Percentiles rank a stretch among this genome's conserved stretches.
Conservation (phyloP, 106 monocot species). For the Xerophyta viscosa region DNA sequence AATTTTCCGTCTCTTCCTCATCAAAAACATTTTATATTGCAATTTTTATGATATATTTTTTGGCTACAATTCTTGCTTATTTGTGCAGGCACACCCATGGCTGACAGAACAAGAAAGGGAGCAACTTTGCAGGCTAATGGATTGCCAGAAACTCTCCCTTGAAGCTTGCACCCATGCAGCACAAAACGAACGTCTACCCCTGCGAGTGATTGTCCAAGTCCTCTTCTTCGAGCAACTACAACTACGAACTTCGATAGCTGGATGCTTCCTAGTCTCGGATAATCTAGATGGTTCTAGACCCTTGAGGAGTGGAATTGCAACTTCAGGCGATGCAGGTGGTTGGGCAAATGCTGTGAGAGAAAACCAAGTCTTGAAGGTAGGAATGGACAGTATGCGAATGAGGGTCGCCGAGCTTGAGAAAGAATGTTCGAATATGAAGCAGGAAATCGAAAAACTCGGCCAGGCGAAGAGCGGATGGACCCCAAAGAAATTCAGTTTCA, state of each 20-base stretch:
- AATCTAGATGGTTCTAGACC: constrained; percentile 12
- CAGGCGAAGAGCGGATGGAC: constrained; percentile 14
- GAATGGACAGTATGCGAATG: constrained; percentile 38
- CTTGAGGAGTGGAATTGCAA: background rate
- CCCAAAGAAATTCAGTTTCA: constrained; percentile 31
- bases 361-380: constrained; percentile 40
- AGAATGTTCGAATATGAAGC: constrained; percentile 40
- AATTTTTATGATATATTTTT: no score
- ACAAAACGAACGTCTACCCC: constrained; percentile 25
- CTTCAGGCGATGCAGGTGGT: constrained; percentile 13
- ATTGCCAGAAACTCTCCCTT: constrained; percentile 11
- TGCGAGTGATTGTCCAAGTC: constrained; percentile 20
- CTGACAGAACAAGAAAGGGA: constrained; percentile 7
- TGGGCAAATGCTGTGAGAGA: constrained; percentile 34
- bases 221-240: constrained; percentile 22
- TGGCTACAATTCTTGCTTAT: no score
- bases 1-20: no score
- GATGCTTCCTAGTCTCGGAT: constrained; percentile 10
- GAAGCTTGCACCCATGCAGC: constrained; percentile 13
- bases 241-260: constrained; percentile 7
- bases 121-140: constrained; percentile 9
- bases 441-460: constrained; percentile 34
- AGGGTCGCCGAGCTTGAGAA: constrained; percentile 37
- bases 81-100: constrained; percentile 9
- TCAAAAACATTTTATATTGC: no score